phyloP scores from a whole-genome alignment of 2,329 filamentous ascomycete species.

The Alternaria triticina region DNA sequence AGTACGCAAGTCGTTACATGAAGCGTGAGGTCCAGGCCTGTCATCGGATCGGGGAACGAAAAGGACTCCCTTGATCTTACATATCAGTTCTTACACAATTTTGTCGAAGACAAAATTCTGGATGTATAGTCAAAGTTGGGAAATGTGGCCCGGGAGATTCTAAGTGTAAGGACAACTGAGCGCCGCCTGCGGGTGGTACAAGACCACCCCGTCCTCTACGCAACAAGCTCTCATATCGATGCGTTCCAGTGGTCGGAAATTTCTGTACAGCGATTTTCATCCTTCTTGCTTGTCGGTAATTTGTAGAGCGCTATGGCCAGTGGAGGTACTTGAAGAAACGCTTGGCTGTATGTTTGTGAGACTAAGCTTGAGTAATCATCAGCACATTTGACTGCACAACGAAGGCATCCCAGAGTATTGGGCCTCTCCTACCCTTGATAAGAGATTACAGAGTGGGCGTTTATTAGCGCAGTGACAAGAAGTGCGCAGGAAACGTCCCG shows the following conservation, averaged over 20 bases:
- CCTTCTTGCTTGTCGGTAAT: not conserved
- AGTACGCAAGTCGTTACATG: not conserved
- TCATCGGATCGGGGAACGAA: not conserved
- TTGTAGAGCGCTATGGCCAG: not conserved
- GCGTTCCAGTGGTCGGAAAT: not conserved
- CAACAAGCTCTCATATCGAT: not conserved
- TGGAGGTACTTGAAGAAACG: not conserved
- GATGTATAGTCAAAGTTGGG: not conserved
- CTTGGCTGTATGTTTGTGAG: not conserved
- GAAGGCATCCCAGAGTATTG: not conserved
- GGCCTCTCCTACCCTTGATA: not conserved
- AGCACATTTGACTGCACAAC: not conserved
- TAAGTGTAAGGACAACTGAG: not conserved
- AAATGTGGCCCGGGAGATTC: not conserved
- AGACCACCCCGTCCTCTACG: not conserved
- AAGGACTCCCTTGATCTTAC: not conserved
- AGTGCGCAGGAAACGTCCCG: not conserved
- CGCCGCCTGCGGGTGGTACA: not conserved
- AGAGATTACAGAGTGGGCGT: not conserved
- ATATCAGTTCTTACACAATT: not conserved
- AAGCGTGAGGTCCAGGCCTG: not conserved
- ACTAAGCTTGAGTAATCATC: not conserved
- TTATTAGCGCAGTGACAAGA: not conserved
- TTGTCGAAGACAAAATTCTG: not conserved
- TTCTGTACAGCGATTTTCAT: not conserved